Evolutionary conservation across 306 rosid genomes (phyloP), one percentile per base, ranked within the genome.

Genomic region (Malus fusca): DNA sequence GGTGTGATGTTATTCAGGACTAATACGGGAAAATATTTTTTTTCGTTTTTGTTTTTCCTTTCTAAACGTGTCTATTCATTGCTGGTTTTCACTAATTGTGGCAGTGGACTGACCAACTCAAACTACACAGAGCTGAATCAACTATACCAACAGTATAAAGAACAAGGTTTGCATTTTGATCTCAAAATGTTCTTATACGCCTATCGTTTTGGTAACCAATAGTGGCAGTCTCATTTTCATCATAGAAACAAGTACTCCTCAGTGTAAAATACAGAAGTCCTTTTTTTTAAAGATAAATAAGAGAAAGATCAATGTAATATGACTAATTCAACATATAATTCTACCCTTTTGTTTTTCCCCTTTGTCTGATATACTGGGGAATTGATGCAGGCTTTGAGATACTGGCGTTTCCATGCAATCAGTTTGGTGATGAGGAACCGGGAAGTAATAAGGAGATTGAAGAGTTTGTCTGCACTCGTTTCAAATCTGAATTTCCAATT

Each of bases 391-490:
- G 96, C 56, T 76, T 93, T 68, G 98, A 91, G 84, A 79, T 89
- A 68, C 88, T 93, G 75, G 98, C 91, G 51, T 91, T 93, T 86
- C 96, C 97, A 5, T 91, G 98, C 69, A 93, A 93, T 59, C 97
- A 91, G 79, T 91, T 93, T 80, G 93, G 93, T 2, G 93, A 81
- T 25, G 85, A 91, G 78, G 98, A 93, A 82, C 97, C 97, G 1
- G 98, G 93, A 82, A 91, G 81, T 78, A 93, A 91, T 74, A 84
- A 89, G 66, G 85, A 93, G 84, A 93, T 93, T 68, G 59, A 74
- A 78, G 91, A 93, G 8, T 91, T 88, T 19, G 93, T 63, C 48
- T 75, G 78, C 78, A 63, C 71, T 75, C 71, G 71, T 44, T 75
- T 75, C 78, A 75, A 75, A 64, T 62, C 78, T 26, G 71, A 64